Evolutionary conservation across 352 stramenopile genomes (phyloP).

Genomic region (Phytophthora podocarpi): DNA sequence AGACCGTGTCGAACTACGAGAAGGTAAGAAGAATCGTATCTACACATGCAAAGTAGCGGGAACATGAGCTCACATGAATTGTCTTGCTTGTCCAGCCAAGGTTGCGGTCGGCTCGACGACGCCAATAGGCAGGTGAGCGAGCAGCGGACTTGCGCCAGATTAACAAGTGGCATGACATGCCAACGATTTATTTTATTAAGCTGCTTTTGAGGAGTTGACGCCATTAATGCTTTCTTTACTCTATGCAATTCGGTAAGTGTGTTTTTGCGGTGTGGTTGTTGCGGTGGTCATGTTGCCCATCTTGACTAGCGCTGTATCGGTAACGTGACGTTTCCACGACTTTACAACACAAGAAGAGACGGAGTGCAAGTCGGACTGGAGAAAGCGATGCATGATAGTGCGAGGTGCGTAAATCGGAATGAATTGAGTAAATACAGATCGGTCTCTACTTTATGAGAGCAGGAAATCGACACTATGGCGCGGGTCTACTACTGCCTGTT

Average conservation of each 20-base stretch:
- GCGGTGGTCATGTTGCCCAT: conserved; percentile 15
- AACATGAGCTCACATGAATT: neutral
- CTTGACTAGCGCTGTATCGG: conserved; percentile 12
- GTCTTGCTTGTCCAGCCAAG: conserved; percentile 15
- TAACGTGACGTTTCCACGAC: conserved; percentile 12
- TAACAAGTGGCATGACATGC: too few species aligned
- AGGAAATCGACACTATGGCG: conserved; percentile 49
- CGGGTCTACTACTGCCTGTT: conserved; percentile 19
- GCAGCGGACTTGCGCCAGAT: neutral
- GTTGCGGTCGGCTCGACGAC: conserved; percentile 15
- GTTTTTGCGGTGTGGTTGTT: conserved; percentile 6
- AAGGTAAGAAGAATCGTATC: conserved; percentile 15
- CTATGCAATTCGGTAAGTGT: conserved; percentile 1
- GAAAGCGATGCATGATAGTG: conserved; percentile 18
- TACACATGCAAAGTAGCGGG: neutral
- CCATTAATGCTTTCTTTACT: neutral
- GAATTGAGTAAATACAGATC: conserved; percentile 31
- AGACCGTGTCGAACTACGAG: neutral
- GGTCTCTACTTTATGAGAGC: conserved; percentile 36
- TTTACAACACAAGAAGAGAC: conserved; percentile 30
- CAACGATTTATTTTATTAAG: neutral
- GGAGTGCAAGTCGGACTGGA: conserved; percentile 15
- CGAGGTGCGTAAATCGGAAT: neutral
- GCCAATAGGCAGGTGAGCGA: neutral
- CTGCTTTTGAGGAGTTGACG: neutral